phyloP scores from a whole-genome alignment of 306 rosid genomes.

The Ormosia emarginata region DNA sequence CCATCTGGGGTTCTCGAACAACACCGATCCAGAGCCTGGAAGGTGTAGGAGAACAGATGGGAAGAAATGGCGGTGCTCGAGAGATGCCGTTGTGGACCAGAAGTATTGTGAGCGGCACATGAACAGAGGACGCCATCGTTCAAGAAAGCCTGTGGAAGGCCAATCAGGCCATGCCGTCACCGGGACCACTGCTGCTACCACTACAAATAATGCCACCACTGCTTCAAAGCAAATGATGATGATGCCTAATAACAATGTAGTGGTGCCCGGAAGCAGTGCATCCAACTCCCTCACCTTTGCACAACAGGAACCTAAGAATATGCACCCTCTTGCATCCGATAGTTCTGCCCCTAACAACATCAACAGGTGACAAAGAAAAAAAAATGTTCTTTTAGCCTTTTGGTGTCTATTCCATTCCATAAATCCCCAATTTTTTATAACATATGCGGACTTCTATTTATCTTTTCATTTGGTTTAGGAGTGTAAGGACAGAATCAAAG shows the following conservation, averaged over 20 bases:
- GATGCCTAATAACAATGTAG: conserved; percentile 25
- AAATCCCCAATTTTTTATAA: background rate
- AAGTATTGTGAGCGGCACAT: conserved; percentile 92
- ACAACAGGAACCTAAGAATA: conserved; percentile 46
- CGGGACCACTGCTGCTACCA: conserved; percentile 22
- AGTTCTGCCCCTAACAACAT: conserved; percentile 46
- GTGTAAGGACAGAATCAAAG: background rate
- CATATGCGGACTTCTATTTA: background rate
- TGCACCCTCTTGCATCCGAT: conserved; percentile 46
- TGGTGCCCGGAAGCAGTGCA: conserved; percentile 36
- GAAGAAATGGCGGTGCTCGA: conserved; percentile 99
- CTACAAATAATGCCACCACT: background rate
- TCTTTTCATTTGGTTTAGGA: background rate
- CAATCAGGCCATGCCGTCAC: conserved; percentile 74
- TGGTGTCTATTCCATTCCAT: background rate
- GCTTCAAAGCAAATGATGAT: conserved; percentile 28
- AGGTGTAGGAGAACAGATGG: conserved; percentile 99
- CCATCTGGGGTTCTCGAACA: conserved; percentile 89
- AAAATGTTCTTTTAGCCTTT: background rate
- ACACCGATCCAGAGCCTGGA: conserved; percentile 94
- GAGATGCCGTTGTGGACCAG: conserved; percentile 93
- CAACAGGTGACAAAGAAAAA: conserved; percentile 45
- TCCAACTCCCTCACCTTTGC: conserved; percentile 44
- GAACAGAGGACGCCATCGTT: conserved; percentile 99
- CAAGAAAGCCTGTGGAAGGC: conserved; percentile 99